Conservation (phyloP, 2,329 filamentous ascomycete species). For the Aspergillus thermomutatus region DNA sequence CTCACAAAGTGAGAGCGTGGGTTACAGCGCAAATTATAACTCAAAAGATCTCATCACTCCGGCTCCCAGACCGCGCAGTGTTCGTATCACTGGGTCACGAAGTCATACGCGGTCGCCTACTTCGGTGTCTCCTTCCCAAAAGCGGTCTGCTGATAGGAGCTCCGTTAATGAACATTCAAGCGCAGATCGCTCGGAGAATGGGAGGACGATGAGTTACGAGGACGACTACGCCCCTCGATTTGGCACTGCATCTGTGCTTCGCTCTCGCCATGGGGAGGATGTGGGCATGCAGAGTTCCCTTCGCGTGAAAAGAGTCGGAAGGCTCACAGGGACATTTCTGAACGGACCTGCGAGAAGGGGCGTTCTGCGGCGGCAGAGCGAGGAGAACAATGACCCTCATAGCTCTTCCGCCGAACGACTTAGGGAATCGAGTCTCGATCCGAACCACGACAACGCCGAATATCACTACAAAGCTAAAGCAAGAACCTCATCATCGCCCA, state of each 20-base stretch:
- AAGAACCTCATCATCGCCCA: slow-evolving; percentile 29
- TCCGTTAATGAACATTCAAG: slow-evolving; percentile 30
- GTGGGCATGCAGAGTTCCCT: slow-evolving; percentile 67
- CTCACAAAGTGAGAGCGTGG: slow-evolving; percentile 32
- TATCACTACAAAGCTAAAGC: slow-evolving; percentile 20
- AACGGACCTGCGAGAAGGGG: slow-evolving; percentile 77
- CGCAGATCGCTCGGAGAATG: slow-evolving; percentile 33
- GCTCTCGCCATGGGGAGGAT: slow-evolving; percentile 57
- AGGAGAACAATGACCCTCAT: slow-evolving; percentile 56
- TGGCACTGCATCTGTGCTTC: slow-evolving; percentile 36
- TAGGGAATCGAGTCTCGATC: slow-evolving; percentile 26
- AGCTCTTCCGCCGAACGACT: slow-evolving; percentile 26
- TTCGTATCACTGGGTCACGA: slow-evolving; percentile 41
- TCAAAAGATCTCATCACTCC: slow-evolving; percentile 45
- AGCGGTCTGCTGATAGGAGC: slow-evolving; percentile 28
- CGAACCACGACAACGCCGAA: slow-evolving; percentile 26
- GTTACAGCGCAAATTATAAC: slow-evolving; percentile 21
- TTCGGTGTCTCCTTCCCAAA: slow-evolving; percentile 36
- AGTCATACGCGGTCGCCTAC: slow-evolving; percentile 41
- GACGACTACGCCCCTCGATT: slow-evolving; percentile 33
- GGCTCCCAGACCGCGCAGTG: slow-evolving; percentile 42
- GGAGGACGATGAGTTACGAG: slow-evolving; percentile 28
- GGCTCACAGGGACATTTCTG: slow-evolving; percentile 71
- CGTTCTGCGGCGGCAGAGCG: slow-evolving; percentile 58
- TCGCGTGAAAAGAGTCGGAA: slow-evolving; percentile 72